Base-by-base conservation (phyloP, 2,329 filamentous ascomycete genomes). In the Purpureocillium lavendulum region DNA sequence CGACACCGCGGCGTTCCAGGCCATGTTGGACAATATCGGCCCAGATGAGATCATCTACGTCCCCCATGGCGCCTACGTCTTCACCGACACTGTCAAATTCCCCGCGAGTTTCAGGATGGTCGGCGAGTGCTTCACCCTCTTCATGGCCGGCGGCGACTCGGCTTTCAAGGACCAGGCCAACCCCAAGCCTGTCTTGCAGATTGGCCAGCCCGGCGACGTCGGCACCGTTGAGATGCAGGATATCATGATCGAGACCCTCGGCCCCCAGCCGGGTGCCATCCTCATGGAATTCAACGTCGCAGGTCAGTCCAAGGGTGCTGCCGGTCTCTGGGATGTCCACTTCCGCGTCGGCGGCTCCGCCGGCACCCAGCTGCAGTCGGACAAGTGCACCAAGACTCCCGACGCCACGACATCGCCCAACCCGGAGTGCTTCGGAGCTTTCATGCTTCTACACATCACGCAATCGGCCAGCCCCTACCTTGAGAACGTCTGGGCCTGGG, bases 311-410 rank as follows among this genome's bases (percentile, higher is more conserved):
- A 73, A 81, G 42, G 87, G 87, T 35, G 75, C 79, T 2, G 81
- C 80, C 15, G 90, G 80, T 45, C 80, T 96, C 64, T 98, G 89
- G 86, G 92, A 98, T 54, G 82, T 89, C n/a, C 92, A 98, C 69
- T 83, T 92, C 66, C 87, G 92, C 55, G 77, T 98, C 51, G 90
- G 88, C 52, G 92, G 92, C 33, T 81, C 82, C 40, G 82, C 84
- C 4, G 90, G 90, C 44, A 94, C 89, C 21, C 65, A 85, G 48
- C 75, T 97, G 13, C 86, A 94, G 63, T 83, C 82, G 14, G 73
- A 86, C 59, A 80, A 71, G 40, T 96, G 89, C 67, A 62, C 75
- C 59, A 94, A 94, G 73, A 84, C 81, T 46, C 84, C 84, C 32
- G 69, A 72, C 37, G 64, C 69, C 12, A 73, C 70, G 6, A 78